Percentiles rank a stretch among this genome's conserved stretches.
These are phyloP conservation scores for Yamadazyma sp. DNA, from an alignment of 805 yeast species.

Conservation along the genomic window DNA sequence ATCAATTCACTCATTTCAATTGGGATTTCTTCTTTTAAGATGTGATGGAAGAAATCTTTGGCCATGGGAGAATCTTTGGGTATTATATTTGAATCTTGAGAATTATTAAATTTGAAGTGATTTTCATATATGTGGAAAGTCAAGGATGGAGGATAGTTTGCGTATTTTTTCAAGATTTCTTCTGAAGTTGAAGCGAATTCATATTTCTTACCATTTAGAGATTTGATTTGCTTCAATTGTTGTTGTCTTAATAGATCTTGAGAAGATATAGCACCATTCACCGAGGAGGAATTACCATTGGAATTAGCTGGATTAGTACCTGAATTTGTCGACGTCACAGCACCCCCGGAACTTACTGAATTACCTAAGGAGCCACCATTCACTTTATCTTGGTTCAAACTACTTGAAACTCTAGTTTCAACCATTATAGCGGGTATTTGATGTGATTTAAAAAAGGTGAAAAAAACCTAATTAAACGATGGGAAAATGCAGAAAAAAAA, in stretches of 20 bases:
- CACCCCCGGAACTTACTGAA: too few relatives aligned
- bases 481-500: too few relatives aligned
- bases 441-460: too few relatives aligned
- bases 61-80: slow-evolving; percentile 77
- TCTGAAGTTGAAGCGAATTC: slow-evolving; percentile 69
- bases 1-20: slow-evolving; percentile 86
- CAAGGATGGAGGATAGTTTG: slow-evolving; percentile 72
- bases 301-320: too few relatives aligned
- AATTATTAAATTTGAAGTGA: slow-evolving; percentile 87
- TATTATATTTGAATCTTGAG: slow-evolving; percentile 71
- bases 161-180: slow-evolving; percentile 72
- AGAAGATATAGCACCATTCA: slow-evolving; percentile 4
- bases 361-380: too few relatives aligned
- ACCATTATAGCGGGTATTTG: too few relatives aligned
- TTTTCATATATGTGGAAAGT: slow-evolving; percentile 90
- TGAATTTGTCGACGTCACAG: too few relatives aligned
- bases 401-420: too few relatives aligned
- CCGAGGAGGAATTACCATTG: too few relatives aligned
- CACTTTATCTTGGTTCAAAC: too few relatives aligned
- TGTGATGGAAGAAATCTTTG: slow-evolving; percentile 74
- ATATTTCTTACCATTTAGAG: slow-evolving; percentile 24
- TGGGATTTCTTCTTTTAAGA: slow-evolving; percentile 81
- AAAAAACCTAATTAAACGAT: too few relatives aligned
- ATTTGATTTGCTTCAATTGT: slow-evolving; percentile 12
- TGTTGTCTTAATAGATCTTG: too few relatives aligned